phyloP scores from a whole-genome alignment of 352 stramenopile genomes.

The Peronospora tabacina region DNA sequence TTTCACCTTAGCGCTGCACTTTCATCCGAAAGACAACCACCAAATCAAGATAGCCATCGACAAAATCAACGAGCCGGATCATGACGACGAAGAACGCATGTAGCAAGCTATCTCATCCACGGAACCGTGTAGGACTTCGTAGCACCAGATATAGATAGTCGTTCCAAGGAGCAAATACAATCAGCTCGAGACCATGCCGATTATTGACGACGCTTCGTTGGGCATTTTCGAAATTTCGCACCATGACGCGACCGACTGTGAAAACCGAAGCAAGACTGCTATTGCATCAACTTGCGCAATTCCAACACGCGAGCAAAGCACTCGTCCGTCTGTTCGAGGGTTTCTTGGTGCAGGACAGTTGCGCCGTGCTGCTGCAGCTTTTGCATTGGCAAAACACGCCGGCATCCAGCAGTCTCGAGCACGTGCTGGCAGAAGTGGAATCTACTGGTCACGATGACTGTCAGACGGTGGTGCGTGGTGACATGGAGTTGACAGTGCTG shows the following conservation, averaged over 20 bases:
- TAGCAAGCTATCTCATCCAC: conserved; percentile 18
- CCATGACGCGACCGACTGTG: conserved; percentile 14
- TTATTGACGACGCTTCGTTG: conserved; percentile 14
- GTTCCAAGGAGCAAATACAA: conserved; percentile 4
- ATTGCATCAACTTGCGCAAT: conserved; percentile 53
- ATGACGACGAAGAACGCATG: conserved; percentile 45
- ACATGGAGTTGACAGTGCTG: conserved; percentile 54
- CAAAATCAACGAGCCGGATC: conserved; percentile 71
- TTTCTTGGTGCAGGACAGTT: conserved; percentile 16
- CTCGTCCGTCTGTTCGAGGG: conserved; percentile 42
- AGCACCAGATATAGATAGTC: conserved; percentile 22
- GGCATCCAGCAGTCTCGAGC: conserved; percentile 18
- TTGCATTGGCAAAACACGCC: conserved; percentile 39
- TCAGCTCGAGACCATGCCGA: background rate
- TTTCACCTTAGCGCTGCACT: conserved; percentile 94
- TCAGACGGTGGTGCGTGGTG: conserved; percentile 7
- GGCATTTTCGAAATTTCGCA: conserved; percentile 4
- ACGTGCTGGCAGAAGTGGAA: conserved; percentile 35
- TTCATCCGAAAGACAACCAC: conserved; percentile 96
- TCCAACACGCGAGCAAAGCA: conserved; percentile 38
- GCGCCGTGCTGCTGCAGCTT: conserved; percentile 34
- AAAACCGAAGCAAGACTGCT: conserved; percentile 32
- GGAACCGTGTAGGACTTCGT: background rate
- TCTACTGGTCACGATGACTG: conserved; percentile 9
- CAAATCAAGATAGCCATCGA: conserved; percentile 95